Base-by-base conservation (phyloP, 1,284 basidiomycete species). In the Neolentinus lepideus region DNA sequence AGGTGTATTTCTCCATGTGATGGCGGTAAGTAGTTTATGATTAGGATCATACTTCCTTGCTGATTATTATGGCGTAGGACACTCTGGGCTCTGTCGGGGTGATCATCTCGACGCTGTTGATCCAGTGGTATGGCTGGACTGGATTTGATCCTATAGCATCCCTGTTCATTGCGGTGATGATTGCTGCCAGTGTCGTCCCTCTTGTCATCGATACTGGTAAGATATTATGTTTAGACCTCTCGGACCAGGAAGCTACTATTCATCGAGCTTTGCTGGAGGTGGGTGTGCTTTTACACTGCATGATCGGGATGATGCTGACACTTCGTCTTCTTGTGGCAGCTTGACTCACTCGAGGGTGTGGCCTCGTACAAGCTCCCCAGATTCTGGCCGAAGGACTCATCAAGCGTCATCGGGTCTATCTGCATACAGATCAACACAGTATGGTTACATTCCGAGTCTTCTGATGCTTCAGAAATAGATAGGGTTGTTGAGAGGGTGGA, bases 71-170 rank as follows among this genome's bases (percentile, higher is more conserved):
- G 2, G 25, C 51, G 53, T 61, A 92, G 88, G 90, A 92, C 64
- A 92, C 90, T 2, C 76, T 92, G 9, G 94, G 94, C 47, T 95
- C 93, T 10, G 95, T 99, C 19, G 97, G 97, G n/a, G 97, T 99
- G 8, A 99, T 99, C 66, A 82, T 98, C 54, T 98, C 95, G 22
- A 99, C 97, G 2, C 75, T 99, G 14, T 80, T 99, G 57, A 99
- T 99, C 62, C 87, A 96, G 63, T 88, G 88, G 58, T 99, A 97
- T 63, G 96, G 96, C n/a, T 99, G 95, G 95, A 99, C 97, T 2
- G 95, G 95, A 16, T 99, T 98, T 67, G 97, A 99, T 70, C 97
- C 97, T 1, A 94, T 99, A 59, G 97, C 97, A 0, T 97, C 94
- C 10, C 76, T 99, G 36, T 95, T 99, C 68, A 99, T 99, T 63